Percentiles rank a stretch among this genome's conserved stretches.
phyloP scores from a whole-genome alignment of 2,329 filamentous ascomycete species.

The Phyllosticta ampelicida region DNA sequence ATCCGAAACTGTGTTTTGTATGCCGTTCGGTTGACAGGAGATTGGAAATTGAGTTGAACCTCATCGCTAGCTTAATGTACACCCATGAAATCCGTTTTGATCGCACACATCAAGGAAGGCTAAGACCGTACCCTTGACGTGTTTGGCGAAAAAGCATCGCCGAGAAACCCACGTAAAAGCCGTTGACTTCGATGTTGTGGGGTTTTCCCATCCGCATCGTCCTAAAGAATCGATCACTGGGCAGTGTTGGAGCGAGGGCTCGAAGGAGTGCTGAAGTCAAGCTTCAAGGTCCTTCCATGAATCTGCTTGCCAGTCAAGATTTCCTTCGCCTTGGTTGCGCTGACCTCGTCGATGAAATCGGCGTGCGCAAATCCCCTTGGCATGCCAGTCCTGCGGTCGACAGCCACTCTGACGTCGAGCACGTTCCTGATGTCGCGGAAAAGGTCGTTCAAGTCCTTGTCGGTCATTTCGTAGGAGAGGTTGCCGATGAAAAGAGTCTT shows the following conservation, averaged over 20 bases:
- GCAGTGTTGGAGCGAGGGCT: background rate
- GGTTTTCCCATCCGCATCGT: background rate
- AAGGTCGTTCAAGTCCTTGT: slow-evolving; percentile 67
- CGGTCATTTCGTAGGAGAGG: slow-evolving; percentile 75
- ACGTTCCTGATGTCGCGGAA: slow-evolving; percentile 63
- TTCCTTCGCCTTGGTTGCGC: slow-evolving; percentile 51
- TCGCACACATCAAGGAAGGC: background rate
- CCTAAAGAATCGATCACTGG: background rate
- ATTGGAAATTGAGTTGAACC: background rate
- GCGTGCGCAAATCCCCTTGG: slow-evolving; percentile 77
- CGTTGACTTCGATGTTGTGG: background rate
- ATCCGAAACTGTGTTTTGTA: background rate
- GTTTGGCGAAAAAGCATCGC: background rate
- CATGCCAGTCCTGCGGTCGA: slow-evolving; percentile 70
- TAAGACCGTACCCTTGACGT: background rate
- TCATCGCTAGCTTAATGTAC: background rate
- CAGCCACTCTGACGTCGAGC: slow-evolving; percentile 66
- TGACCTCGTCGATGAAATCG: slow-evolving; percentile 60
- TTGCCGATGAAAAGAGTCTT: slow-evolving; percentile 74
- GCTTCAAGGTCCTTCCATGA: slow-evolving; percentile 53
- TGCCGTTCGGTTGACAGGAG: background rate
- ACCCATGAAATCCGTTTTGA: background rate
- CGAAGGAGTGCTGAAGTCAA: slow-evolving; percentile 48
- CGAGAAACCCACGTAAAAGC: background rate
- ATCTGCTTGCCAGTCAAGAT: slow-evolving; percentile 46